Conservation (phyloP, 306 rosid species). For the Ochetophila trinervis region DNA sequence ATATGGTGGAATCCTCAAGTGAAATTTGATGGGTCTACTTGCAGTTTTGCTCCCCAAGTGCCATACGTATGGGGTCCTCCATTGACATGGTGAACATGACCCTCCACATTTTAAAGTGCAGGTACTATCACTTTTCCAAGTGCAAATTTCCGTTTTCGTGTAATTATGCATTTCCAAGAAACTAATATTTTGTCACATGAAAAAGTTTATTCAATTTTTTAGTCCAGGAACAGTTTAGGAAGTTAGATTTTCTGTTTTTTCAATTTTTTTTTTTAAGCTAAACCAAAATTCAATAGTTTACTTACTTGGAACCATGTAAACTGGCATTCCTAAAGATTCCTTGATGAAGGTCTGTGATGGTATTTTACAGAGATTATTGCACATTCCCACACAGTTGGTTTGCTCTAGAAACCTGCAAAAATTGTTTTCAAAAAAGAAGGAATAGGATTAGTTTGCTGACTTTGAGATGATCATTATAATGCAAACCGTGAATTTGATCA, state of each 20-base stretch:
- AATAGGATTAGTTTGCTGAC: constrained; percentile 14
- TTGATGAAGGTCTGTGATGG: constrained; percentile 79
- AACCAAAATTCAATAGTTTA: background rate
- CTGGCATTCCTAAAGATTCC: constrained; percentile 68
- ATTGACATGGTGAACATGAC: constrained; percentile 40
- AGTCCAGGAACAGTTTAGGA: too few species aligned
- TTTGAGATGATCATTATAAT: background rate
- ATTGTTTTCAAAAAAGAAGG: background rate
- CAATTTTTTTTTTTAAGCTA: background rate
- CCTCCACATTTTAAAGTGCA: constrained; percentile 56
- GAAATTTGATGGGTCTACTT: constrained; percentile 35
- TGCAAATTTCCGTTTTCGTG: constrained; percentile 17
- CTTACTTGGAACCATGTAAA: constrained; percentile 95
- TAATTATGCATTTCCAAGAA: background rate
- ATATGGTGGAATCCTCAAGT: constrained; percentile 33
- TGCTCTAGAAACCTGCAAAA: constrained; percentile 76
- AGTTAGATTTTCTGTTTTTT: too few species aligned
- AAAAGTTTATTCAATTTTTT: too few species aligned
- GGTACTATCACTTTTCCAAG: constrained; percentile 35
- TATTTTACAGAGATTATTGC: constrained; percentile 78
- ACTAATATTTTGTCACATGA: background rate
- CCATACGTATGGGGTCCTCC: constrained; percentile 63
- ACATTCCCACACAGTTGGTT: constrained; percentile 82
- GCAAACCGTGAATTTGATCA: constrained; percentile 7
- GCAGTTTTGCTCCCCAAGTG: constrained; percentile 66